Base-by-base conservation (phyloP, 192 early-diverging fungal genomes). In the Rhizoclosmatium globosum region DNA sequence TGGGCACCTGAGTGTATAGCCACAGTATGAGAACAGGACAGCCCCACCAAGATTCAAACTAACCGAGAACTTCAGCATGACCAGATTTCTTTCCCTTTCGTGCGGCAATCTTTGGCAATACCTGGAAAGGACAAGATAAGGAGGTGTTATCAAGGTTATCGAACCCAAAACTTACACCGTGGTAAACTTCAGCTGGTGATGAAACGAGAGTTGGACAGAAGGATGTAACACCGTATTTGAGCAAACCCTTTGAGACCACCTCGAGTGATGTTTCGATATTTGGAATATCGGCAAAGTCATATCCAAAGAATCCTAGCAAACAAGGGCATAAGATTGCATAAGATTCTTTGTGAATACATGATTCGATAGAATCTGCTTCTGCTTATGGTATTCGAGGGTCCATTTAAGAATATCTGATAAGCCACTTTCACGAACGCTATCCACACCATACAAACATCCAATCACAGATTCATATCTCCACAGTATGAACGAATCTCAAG, bases 161-260 rank as follows among this genome's bases (percentile, higher is more conserved):
- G 31, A 31, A 31, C 31, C 31, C 31, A 31, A 31, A 31, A 69
- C 58, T 43, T 60, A 71, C 69, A 15, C 7, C 88, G 73, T 87
- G 85, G 79, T 95, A 95, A 23, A 94, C 87, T 60, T 92, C 89
- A 0, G 91, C 86, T 0, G 83, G 81, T 31, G 94, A 95, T 73
- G 88, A 92, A 69, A 95, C 92, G 4, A 94, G 85, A 19, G 94
- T 95, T 2, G 94, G 94, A 78, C 92, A 92, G 82, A 92, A 95
- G 47, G 93, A 86, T 3, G 94, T 95, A 47, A 92, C 93, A 9
- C 94, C 94, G 66, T 92, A 91, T 65, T 92, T 88, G 47, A 95
- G 85, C 47, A 95, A 79, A 1, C 92, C 92, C 60, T 89, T 92
- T 69, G 94, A 89, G 21, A 95, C 87, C 57, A 89, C 91, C 72